Evolutionary conservation across 2,329 filamentous ascomycete genomes (phyloP).

Genomic region (Botryotinia globosa): DNA sequence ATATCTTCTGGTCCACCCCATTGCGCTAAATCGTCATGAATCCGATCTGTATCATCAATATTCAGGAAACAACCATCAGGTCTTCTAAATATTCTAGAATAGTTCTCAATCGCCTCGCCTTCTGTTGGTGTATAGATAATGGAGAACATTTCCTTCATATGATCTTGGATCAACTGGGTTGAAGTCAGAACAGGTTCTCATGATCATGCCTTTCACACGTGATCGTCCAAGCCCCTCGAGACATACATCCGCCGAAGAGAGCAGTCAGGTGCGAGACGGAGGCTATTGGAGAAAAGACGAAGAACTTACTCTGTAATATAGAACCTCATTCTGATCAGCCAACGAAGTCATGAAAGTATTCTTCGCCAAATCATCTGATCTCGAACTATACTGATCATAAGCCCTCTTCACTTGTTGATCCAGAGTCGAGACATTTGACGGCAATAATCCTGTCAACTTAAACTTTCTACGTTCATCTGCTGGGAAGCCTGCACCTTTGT

Average conservation of each 20-base stretch:
- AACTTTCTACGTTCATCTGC: constrained; percentile 66
- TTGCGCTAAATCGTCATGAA: constrained; percentile 64
- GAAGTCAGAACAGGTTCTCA: not conserved
- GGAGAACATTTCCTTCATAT: constrained; percentile 83
- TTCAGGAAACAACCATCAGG: constrained; percentile 82
- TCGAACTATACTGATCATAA: constrained; percentile 72
- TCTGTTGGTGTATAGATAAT: constrained; percentile 92
- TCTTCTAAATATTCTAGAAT: constrained; percentile 71
- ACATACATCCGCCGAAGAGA: not conserved
- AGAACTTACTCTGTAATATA: constrained; percentile 66
- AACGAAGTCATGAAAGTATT: constrained; percentile 85
- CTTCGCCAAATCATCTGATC: constrained; percentile 67
- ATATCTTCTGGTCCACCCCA: constrained; percentile 72
- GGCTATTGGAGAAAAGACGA: not conserved
- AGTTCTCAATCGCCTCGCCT: constrained; percentile 83
- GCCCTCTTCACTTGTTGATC: constrained; percentile 75
- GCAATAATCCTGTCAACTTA: constrained; percentile 69
- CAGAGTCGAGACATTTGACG: constrained; percentile 68
- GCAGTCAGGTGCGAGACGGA: not conserved
- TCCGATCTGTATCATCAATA: constrained; percentile 63
- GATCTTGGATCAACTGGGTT: constrained; percentile 64
- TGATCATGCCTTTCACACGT: not conserved
- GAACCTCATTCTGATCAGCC: constrained; percentile 80
- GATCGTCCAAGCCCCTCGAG: not conserved
- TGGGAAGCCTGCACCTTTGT: constrained; percentile 80